phyloP scores from a whole-genome alignment of 306 rosid genomes.

The Prunus padus region DNA sequence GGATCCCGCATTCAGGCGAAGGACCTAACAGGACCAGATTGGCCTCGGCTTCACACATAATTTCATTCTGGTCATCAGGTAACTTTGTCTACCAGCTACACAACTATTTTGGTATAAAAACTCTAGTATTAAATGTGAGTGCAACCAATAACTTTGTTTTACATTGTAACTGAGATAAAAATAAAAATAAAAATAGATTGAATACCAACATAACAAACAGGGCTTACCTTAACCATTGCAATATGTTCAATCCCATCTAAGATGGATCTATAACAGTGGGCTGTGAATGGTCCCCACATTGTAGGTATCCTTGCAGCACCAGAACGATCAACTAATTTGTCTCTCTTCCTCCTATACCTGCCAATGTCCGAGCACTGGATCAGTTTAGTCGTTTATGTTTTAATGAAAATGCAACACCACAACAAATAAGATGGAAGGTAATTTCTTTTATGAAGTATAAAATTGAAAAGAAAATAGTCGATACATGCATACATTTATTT shows the following conservation, averaged over 20 bases:
- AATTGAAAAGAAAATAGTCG: not conserved
- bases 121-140: not conserved
- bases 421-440: not conserved
- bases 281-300: constrained; percentile 86
- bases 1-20: not conserved
- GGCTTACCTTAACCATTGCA: constrained; percentile 94
- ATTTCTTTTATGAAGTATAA: not conserved
- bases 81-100: not conserved
- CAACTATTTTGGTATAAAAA: not conserved
- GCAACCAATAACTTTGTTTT: not conserved
- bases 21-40: not conserved
- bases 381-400: not conserved
- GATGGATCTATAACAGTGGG: constrained; percentile 80
- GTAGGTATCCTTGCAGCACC: constrained; percentile 88
- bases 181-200: too few relatives aligned
- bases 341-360: constrained; percentile 96
- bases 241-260: constrained; percentile 91
- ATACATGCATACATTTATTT: not conserved
- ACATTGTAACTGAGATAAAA: not conserved
- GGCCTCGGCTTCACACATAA: not conserved
- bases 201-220: too few relatives aligned
- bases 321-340: constrained; percentile 57
- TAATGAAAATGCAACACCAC: not conserved
- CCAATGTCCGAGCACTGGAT: not conserved
- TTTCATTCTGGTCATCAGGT: not conserved